Percentiles rank a stretch among this genome's conserved stretches.
phyloP scores from a whole-genome alignment of 2,329 filamentous ascomycete species.

The Trematosphaeria pertusa region DNA sequence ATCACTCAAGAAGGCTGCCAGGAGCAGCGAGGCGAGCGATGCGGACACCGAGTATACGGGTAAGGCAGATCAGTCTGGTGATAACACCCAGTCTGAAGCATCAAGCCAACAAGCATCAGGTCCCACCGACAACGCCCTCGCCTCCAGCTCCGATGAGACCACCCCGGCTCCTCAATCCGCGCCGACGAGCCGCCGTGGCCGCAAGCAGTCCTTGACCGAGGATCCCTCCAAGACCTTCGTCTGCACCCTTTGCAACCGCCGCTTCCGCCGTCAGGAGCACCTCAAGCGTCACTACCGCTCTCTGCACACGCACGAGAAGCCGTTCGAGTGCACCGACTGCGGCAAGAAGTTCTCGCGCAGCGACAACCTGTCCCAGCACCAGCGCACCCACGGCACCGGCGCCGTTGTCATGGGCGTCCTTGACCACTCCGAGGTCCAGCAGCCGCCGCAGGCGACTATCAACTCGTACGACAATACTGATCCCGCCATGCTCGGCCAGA shows the following conservation, averaged over 20 bases:
- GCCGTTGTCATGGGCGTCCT: constrained; percentile 91
- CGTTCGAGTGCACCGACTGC: constrained; percentile 96
- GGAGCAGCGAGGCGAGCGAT: constrained; percentile 38
- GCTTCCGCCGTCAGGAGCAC: constrained; percentile 97
- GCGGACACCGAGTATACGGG: constrained; percentile 45
- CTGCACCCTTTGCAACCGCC: constrained; percentile 93
- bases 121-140: constrained; percentile 53
- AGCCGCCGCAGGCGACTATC: constrained; percentile 30
- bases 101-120: constrained; percentile 46
- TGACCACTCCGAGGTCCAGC: constrained; percentile 68
- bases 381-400: constrained; percentile 88
- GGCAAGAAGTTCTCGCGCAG: constrained; percentile 99
- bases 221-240: constrained; percentile 99
- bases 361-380: constrained; percentile 96
- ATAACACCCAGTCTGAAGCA: constrained; percentile 42
- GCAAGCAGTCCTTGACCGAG: constrained; percentile 97
- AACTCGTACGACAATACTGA: constrained; percentile 44
- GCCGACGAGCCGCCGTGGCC: constrained; percentile 86
- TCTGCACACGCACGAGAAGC: constrained; percentile 98
- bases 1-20: constrained; percentile 31
- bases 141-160: constrained; percentile 54
- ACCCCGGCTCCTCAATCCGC: constrained; percentile 38
- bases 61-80: constrained; percentile 43
- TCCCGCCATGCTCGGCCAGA: constrained; percentile 46
- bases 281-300: constrained; percentile 98